These are phyloP conservation scores for Sonneratia caseolaris DNA, from an alignment of 345 rosid genomes.

Conservation along the genomic window DNA sequence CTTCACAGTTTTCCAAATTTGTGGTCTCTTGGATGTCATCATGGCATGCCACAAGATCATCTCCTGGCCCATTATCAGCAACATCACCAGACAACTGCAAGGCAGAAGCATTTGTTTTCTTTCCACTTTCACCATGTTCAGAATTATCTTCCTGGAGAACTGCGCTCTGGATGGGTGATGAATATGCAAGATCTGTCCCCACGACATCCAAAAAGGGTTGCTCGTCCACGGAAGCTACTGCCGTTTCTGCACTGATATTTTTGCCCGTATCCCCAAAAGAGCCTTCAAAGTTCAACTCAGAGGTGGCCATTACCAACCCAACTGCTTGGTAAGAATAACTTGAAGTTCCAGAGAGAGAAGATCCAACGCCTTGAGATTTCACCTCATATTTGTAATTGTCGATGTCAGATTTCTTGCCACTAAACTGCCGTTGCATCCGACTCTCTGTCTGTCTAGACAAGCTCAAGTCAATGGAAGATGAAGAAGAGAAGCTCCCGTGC, in stretches of 20 bases:
- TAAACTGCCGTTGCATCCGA: slow-evolving; percentile 57
- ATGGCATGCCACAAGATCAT: slow-evolving; percentile 18
- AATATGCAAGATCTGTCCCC: slow-evolving; percentile 20
- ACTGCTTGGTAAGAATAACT: slow-evolving; percentile 39
- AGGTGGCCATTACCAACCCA: slow-evolving; percentile 37
- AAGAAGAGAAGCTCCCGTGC: slow-evolving; percentile 62
- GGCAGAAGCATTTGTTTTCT: slow-evolving; percentile 31
- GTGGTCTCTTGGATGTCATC: slow-evolving; percentile 17
- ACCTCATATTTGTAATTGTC: slow-evolving; percentile 56
- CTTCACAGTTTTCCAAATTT: slow-evolving; percentile 31
- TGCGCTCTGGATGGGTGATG: slow-evolving; percentile 14
- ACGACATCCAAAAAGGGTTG: slow-evolving; percentile 23
- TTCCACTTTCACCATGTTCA: slow-evolving; percentile 22
- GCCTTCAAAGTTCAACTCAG: slow-evolving; percentile 27
- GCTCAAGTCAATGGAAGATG: slow-evolving; percentile 73
- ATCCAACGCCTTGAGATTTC: slow-evolving; percentile 50
- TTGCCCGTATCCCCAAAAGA: slow-evolving; percentile 15
- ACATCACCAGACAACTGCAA: slow-evolving; percentile 21
- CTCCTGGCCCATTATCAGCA: slow-evolving; percentile 27
- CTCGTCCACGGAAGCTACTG: slow-evolving; percentile 25
- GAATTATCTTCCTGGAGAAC: slow-evolving; percentile 15
- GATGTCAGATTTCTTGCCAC: slow-evolving; percentile 56
- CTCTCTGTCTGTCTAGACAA: slow-evolving; percentile 53
- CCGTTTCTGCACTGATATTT: slow-evolving; percentile 16
- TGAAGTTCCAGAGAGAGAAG: slow-evolving; percentile 51